Conservation (phyloP, 371 early-diverging fungal species). For the Mortierella sp. region DNA sequence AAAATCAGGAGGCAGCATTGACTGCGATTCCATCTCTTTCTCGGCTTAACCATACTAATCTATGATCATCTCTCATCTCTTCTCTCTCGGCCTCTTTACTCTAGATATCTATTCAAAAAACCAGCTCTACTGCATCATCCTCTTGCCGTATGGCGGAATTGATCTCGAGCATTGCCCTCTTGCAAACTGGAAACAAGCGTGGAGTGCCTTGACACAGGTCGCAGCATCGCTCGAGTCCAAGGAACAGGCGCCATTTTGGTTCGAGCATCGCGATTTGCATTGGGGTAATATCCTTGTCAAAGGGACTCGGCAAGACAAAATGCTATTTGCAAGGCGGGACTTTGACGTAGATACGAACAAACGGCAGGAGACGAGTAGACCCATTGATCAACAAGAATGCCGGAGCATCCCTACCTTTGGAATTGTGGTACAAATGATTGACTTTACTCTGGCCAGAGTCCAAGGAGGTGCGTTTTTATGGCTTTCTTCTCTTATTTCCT, state of each 20-base stretch:
- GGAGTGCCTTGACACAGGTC: conserved; percentile 67
- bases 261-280: conserved; percentile 91
- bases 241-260: conserved; percentile 66
- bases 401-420: conserved; percentile 58
- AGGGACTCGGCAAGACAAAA: conserved; percentile 26
- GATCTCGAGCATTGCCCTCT: conserved; percentile 70
- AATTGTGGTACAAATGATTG: conserved; percentile 74
- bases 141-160: conserved; percentile 76
- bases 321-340: conserved; percentile 23
- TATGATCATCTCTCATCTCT: no score
- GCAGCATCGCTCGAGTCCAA: conserved; percentile 69
- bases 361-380: background rate
- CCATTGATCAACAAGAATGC: background rate
- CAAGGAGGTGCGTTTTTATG: conserved; percentile 36
- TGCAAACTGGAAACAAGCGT: conserved; percentile 66
- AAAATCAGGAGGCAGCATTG: no score
- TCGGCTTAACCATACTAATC: no score
- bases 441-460: conserved; percentile 75
- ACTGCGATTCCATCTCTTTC: no score
- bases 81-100: background rate
- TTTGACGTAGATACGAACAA: background rate
- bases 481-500: background rate
- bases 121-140: conserved; percentile 78
- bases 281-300: conserved; percentile 90
- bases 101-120: conserved; percentile 51